Base-by-base conservation (phyloP, 805 yeast species). In the Candida morakotiae region DNA sequence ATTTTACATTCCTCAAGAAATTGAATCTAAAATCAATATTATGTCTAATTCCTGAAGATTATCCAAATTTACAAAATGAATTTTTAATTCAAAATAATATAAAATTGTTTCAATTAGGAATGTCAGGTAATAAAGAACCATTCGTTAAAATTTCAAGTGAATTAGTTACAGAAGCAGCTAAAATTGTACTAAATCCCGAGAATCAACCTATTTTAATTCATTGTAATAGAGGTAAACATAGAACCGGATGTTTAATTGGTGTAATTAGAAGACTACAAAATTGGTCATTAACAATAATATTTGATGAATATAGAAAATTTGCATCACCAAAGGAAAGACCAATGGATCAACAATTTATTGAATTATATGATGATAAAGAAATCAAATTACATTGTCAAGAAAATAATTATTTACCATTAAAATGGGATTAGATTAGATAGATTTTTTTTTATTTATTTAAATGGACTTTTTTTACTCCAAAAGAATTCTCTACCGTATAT, bases 181-280 rank as follows among this genome's bases (percentile, higher is more conserved):
- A 82, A 53, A 83, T 88, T 23, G 86, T 87, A 10, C 58, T 87
- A 11, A 72, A 93, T 51, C 96, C 97, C 0, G 79, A 57, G 16
- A 91, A 93, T 59, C 98, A 88, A 41, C 98, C 98, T 2, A 68
- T 93, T 9, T 66, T 93, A 45, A 86, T 93, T 30, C 98, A 93
- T 59, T 93, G 98, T 62, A 93, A 93, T 62, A 68, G 96, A 41
- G 98, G 98, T 9, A 93, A 91, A 58, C 98, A 93, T 58, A 72
- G 98, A 48, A 93, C 98, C 0, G 98, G 98, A 0, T 93, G 98
- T 58, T 69, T 93, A 11, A 89, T 93, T 21, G 98, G 98, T 2
- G 91, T 96, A 53, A 71, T 93, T 23, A 66, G 98, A 42, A 71
- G 93, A 49, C 62, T 89, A 37, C 98, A 91, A 55, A 79, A 81